phyloP scores from a whole-genome alignment of 169 alveolate genomes.

The Cryptosporidium ubiquitum region DNA sequence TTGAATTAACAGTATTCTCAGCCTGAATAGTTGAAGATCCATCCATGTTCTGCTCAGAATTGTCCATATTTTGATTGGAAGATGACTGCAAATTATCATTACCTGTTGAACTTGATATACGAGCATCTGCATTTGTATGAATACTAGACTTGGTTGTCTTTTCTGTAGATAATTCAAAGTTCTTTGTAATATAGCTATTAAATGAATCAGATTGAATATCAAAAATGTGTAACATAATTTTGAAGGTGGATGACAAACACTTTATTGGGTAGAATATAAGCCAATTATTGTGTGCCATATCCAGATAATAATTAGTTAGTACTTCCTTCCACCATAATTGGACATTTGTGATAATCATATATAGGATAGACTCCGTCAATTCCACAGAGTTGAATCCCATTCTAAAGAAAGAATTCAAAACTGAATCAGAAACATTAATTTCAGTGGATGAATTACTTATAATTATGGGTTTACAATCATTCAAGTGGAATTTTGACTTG shows the following conservation, averaged over 20 bases:
- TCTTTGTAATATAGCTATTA: slow-evolving; percentile 30
- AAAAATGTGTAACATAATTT: slow-evolving; percentile 46
- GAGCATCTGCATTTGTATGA: background rate
- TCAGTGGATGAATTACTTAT: background rate
- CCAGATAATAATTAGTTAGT: slow-evolving; percentile 48
- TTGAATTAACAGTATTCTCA: background rate
- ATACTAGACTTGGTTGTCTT: background rate
- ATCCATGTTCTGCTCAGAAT: background rate
- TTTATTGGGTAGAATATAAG: slow-evolving; percentile 46
- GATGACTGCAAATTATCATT: background rate
- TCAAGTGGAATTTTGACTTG: slow-evolving; percentile 24
- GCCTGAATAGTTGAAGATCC: background rate
- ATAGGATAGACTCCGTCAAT: slow-evolving; percentile 34
- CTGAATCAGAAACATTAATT: background rate
- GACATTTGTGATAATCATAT: slow-evolving; percentile 13
- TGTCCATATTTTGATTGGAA: background rate
- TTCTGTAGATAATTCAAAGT: background rate
- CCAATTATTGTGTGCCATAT: slow-evolving; percentile 69
- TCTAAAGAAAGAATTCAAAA: background rate
- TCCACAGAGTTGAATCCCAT: slow-evolving; percentile 49
- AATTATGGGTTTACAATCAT: background rate
- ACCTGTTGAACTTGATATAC: background rate
- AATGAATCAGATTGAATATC: slow-evolving; percentile 66
- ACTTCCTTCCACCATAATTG: slow-evolving; percentile 72
- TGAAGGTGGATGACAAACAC: slow-evolving; percentile 57